phyloP scores from a whole-genome alignment of 176 grass and related monocot species.

The Themeda triandra region DNA sequence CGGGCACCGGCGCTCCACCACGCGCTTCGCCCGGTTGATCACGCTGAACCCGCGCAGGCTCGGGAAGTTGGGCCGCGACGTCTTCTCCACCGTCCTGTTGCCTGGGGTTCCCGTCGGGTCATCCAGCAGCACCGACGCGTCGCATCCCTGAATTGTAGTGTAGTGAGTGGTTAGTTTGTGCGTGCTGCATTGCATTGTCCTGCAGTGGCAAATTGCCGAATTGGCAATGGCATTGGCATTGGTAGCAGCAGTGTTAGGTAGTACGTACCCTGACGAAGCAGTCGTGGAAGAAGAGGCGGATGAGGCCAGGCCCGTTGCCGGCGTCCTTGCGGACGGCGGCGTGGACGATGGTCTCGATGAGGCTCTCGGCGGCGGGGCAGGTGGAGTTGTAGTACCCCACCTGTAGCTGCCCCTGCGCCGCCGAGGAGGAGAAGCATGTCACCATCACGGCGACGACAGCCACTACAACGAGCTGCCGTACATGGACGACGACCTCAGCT shows the following conservation, averaged over 20 bases:
- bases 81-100: conserved; percentile 45
- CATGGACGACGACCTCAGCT: background rate
- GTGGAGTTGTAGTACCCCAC: conserved; percentile 26
- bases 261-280: conserved; percentile 65
- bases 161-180: no score
- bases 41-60: conserved; percentile 53
- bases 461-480: background rate
- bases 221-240: background rate
- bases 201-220: no score
- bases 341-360: conserved; percentile 43
- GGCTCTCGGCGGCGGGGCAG: conserved; percentile 30
- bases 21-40: conserved; percentile 51
- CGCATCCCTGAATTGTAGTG: conserved; percentile 43
- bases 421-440: background rate
- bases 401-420: conserved; percentile 16
- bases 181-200: no score
- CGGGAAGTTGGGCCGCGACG: conserved; percentile 19
- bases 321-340: conserved; percentile 36
- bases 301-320: conserved; percentile 53
- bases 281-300: conserved; percentile 78
- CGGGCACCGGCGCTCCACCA: conserved; percentile 42
- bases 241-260: background rate
- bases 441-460: background rate
- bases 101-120: conserved; percentile 9
- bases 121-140: conserved; percentile 65